phyloP scores from a whole-genome alignment of 805 yeast genomes.

The Nakazawaea populi region DNA sequence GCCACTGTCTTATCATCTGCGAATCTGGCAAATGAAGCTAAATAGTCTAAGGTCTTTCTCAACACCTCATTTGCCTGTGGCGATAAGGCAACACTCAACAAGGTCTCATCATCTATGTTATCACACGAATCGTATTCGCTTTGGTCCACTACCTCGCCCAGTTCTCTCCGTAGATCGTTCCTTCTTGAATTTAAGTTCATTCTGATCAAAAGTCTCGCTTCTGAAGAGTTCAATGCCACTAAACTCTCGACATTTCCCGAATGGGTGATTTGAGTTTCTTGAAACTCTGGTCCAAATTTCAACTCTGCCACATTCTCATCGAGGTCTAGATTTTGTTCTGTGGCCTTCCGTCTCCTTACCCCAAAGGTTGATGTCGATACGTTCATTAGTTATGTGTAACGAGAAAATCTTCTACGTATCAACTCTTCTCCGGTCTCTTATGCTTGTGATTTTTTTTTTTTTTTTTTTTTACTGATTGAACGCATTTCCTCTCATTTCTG shows the following conservation, averaged over 20 bases:
- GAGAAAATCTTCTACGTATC: too few relatives aligned
- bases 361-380: conserved; percentile 86
- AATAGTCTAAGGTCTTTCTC: conserved; percentile 85
- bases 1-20: conserved; percentile 88
- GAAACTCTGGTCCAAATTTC: conserved; percentile 91
- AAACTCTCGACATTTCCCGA: conserved; percentile 73
- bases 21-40: conserved; percentile 82
- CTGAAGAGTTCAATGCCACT: conserved; percentile 82
- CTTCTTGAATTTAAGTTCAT: conserved; percentile 80
- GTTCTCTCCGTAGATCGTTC: conserved; percentile 20
- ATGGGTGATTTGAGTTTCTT: conserved; percentile 70
- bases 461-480: too few relatives aligned
- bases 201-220: conserved; percentile 83
- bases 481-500: too few relatives aligned
- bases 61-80: conserved; percentile 83
- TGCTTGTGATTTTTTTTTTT: too few relatives aligned
- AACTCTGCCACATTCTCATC: conserved; percentile 90
- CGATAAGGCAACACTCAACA: conserved; percentile 47
- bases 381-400: conserved; percentile 49
- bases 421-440: too few relatives aligned
- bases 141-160: conserved; percentile 26
- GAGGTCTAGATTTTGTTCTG: conserved; percentile 60
- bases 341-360: conserved; percentile 61
- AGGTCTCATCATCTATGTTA: conserved; percentile 40
- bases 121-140: conserved; percentile 23